A percentile compares a stretch with the other conserved stretches of the same genome.
These are phyloP conservation scores for Penicillium sp. DNA, from an alignment of 2,329 filamentous ascomycete genomes.

Conservation along the genomic window DNA sequence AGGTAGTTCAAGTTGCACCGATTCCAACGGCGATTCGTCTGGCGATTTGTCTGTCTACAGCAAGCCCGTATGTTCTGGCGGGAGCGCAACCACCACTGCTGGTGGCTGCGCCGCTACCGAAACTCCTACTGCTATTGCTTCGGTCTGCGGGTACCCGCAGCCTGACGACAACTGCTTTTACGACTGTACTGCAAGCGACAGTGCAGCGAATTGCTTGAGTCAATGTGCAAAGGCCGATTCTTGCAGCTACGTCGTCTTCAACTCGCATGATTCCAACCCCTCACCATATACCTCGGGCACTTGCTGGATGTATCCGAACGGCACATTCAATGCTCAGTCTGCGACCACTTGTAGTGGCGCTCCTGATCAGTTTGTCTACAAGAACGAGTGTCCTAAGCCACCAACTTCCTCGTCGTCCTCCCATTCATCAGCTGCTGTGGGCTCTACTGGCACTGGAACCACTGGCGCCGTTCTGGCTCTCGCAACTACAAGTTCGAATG, in stretches of 20 bases:
- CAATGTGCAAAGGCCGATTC: constrained; percentile 30
- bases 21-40: constrained; percentile 15
- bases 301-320: constrained; percentile 39
- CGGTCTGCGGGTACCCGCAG: constrained; percentile 37
- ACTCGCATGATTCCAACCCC: constrained; percentile 21
- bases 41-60: constrained; percentile 26
- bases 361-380: constrained; percentile 37
- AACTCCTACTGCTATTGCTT: constrained; percentile 35
- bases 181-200: constrained; percentile 27
- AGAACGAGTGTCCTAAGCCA: constrained; percentile 37
- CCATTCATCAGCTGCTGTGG: constrained; percentile 16
- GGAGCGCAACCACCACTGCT: constrained; percentile 27
- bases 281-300: constrained; percentile 30
- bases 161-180: constrained; percentile 30
- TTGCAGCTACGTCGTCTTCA: constrained; percentile 37
- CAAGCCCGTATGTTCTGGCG: constrained; percentile 28
- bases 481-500: constrained; percentile 11
- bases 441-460: constrained; percentile 18
- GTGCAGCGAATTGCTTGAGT: constrained; percentile 32
- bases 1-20: constrained; percentile 26
- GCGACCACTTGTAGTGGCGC: constrained; percentile 28
- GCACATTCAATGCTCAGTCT: constrained; percentile 29
- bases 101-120: constrained; percentile 34
- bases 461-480: background rate
- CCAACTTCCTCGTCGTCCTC: constrained; percentile 24